Evolutionary conservation across 805 yeast genomes (phyloP).

Genomic region (Metschnikowia santaceciliae): DNA sequence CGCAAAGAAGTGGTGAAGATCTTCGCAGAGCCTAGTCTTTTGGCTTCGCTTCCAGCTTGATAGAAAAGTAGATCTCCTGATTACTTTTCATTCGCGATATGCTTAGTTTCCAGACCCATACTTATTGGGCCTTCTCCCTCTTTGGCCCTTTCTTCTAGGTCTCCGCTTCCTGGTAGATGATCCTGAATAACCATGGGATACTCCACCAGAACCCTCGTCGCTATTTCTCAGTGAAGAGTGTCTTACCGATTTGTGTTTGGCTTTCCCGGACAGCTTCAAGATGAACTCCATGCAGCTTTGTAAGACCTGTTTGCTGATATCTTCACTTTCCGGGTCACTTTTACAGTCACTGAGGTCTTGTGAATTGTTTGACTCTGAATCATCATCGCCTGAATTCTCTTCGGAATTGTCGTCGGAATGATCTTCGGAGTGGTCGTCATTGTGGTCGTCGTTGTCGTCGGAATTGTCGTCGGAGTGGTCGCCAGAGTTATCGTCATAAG

Average conservation of each 20-base stretch:
- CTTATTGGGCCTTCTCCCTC: background rate
- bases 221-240: background rate
- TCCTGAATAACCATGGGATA: background rate
- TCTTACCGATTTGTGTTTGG: background rate
- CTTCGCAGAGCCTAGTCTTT: background rate
- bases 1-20: slow-evolving; percentile 17
- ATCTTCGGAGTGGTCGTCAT: background rate
- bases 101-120: background rate
- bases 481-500: background rate
- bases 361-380: background rate
- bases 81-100: background rate
- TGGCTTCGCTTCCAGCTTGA: slow-evolving; percentile 1
- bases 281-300: slow-evolving; percentile 11
- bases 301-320: slow-evolving; percentile 9
- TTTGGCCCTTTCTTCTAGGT: slow-evolving; percentile 1
- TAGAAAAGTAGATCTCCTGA: background rate
- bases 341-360: background rate
- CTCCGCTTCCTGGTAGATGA: background rate
- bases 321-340: slow-evolving; percentile 3
- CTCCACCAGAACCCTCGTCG: background rate
- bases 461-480: background rate
- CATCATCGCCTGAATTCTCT: background rate
- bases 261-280: slow-evolving; percentile 3
- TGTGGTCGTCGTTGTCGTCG: background rate
- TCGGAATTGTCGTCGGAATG: background rate